Conservation (phyloP, 176 grass and related monocot species). For the Zoysia japonica region DNA sequence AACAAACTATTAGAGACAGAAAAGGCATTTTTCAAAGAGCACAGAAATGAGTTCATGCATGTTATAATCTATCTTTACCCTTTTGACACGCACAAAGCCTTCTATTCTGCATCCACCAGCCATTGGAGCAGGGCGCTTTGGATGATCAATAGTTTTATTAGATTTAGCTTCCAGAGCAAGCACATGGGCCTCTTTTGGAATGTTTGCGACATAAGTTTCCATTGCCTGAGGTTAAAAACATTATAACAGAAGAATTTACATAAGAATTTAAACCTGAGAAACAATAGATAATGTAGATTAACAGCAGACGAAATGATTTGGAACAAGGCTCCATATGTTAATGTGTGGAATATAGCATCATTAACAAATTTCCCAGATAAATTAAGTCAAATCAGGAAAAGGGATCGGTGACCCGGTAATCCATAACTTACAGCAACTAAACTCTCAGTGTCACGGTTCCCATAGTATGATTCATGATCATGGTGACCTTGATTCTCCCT, state of each 20-base stretch:
- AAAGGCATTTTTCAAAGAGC: not conserved
- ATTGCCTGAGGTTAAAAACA: slow-evolving; percentile 75
- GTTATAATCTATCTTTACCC: slow-evolving; percentile 49
- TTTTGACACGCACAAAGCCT: slow-evolving; percentile 96
- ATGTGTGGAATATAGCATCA: slow-evolving; percentile 17
- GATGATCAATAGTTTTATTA: slow-evolving; percentile 60
- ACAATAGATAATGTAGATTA: slow-evolving; percentile 11
- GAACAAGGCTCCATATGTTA: not conserved
- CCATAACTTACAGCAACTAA: slow-evolving; percentile 84
- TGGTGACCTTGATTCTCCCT: slow-evolving; percentile 95
- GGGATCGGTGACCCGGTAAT: slow-evolving; percentile 18
- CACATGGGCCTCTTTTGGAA: slow-evolving; percentile 68
- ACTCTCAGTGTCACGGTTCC: slow-evolving; percentile 96
- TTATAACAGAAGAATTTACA: slow-evolving; percentile 19
- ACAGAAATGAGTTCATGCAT: slow-evolving; percentile 1
- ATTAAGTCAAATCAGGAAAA: slow-evolving; percentile 25
- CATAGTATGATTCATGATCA: slow-evolving; percentile 99
- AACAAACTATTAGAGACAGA: slow-evolving; percentile 25
- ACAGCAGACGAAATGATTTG: not conserved
- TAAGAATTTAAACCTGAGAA: slow-evolving; percentile 5
- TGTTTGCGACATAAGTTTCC: slow-evolving; percentile 81
- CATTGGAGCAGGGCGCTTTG: slow-evolving; percentile 87
- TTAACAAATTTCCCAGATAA: not conserved
- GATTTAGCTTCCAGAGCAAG: slow-evolving; percentile 79
- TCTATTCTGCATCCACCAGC: slow-evolving; percentile 89